phyloP scores from a whole-genome alignment of 192 early-diverging fungal species.

The Radiomyces spectabilis region DNA sequence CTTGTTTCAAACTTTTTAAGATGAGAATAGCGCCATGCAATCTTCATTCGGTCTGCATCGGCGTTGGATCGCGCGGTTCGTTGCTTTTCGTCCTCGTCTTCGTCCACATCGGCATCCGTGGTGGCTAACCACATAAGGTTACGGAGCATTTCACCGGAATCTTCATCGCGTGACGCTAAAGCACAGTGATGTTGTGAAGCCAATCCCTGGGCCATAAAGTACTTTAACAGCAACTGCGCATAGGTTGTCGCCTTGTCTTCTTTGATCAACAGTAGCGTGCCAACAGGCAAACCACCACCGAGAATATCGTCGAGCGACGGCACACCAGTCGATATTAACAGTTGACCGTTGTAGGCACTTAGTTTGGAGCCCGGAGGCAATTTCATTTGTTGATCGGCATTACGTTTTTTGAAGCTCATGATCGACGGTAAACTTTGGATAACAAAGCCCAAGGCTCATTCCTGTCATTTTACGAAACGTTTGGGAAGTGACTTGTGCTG shows the following conservation, averaged over 20 bases:
- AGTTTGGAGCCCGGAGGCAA: constrained; percentile 64
- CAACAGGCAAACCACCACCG: constrained; percentile 84
- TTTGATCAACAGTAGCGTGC: constrained; percentile 68
- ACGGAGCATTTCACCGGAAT: constrained; percentile 47
- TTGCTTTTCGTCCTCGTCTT: constrained; percentile 34
- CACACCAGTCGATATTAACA: constrained; percentile 75
- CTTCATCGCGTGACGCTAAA: constrained; percentile 62
- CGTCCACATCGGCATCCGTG: constrained; percentile 40
- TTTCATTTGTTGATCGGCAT: constrained; percentile 47
- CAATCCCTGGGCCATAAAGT: constrained; percentile 84
- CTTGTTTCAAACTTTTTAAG: constrained; percentile 60
- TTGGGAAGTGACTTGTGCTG: no score
- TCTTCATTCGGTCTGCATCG: constrained; percentile 66
- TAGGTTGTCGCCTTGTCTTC: constrained; percentile 80
- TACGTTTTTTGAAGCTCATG: constrained; percentile 50
- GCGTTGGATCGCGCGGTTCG: constrained; percentile 15
- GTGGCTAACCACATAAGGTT: constrained; percentile 58
- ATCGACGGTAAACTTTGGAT: no score
- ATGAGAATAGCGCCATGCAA: constrained; percentile 93
- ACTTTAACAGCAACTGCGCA: constrained; percentile 67
- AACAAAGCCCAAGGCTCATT: no score
- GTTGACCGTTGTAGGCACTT: constrained; percentile 70
- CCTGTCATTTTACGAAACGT: no score
- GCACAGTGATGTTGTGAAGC: constrained; percentile 64
- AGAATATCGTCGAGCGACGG: constrained; percentile 78